phyloP scores from a whole-genome alignment of 2,329 filamentous ascomycete genomes.

The Coniochaeta ligniaria region DNA sequence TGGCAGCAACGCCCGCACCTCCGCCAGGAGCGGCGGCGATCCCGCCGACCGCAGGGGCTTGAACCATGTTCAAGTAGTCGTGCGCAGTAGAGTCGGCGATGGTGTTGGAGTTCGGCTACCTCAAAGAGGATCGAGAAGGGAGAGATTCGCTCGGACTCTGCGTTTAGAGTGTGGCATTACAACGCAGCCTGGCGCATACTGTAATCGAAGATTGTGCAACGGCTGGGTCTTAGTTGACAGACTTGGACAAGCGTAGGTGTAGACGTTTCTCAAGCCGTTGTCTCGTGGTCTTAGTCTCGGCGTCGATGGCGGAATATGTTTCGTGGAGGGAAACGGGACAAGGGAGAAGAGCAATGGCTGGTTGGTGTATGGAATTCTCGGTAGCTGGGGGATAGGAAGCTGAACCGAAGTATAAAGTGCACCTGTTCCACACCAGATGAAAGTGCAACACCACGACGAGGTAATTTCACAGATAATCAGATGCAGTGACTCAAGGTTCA shows the following conservation, averaged over 20 bases:
- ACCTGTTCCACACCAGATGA: neutral
- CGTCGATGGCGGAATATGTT: neutral
- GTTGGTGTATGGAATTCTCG: neutral
- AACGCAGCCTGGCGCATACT: neutral
- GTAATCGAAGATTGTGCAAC: neutral
- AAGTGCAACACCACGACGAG: neutral
- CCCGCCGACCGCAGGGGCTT: slow-evolving; percentile 10
- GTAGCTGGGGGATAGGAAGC: neutral
- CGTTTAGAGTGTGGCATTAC: neutral
- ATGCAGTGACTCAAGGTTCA: neutral
- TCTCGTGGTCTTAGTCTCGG: neutral
- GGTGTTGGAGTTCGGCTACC: neutral
- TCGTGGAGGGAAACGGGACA: neutral
- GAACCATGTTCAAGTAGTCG: slow-evolving; percentile 8
- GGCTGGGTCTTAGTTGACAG: neutral
- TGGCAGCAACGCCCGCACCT: slow-evolving; percentile 32
- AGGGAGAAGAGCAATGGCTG: neutral
- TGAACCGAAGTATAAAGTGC: neutral
- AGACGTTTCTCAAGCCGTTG: neutral
- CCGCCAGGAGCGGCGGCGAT: slow-evolving; percentile 7
- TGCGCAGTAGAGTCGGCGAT: neutral
- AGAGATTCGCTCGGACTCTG: neutral
- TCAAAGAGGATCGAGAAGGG: neutral
- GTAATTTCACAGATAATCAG: neutral
- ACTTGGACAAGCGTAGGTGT: neutral